Percentiles rank a stretch among this genome's conserved stretches.
These are phyloP conservation scores for Ustilago xerochloae DNA, from an alignment of 1,284 basidiomycete species.

Conservation along the genomic window DNA sequence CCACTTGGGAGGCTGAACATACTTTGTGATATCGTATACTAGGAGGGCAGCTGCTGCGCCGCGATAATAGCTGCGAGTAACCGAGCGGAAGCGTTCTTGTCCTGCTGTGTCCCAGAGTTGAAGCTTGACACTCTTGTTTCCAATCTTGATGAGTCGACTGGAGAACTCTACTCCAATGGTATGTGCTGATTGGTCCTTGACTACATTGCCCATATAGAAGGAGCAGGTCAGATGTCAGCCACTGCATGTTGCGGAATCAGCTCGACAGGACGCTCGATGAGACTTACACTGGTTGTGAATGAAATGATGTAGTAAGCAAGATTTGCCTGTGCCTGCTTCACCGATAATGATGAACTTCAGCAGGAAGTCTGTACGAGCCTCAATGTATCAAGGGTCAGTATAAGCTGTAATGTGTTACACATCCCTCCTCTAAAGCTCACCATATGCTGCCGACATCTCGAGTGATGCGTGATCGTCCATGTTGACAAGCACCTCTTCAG, in stretches of 20 bases:
- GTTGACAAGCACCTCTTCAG: neutral
- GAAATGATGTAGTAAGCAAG: conserved; percentile 93
- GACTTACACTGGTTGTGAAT: conserved; percentile 89
- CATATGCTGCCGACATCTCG: conserved; percentile 52
- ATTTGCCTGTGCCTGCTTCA: conserved; percentile 95
- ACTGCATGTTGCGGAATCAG: no score
- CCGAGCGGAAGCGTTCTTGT: conserved; percentile 75
- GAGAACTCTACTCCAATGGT: conserved; percentile 98
- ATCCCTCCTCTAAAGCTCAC: no score
- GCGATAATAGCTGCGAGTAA: conserved; percentile 95
- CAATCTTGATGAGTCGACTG: conserved; percentile 85
- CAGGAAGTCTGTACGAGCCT: conserved; percentile 77
- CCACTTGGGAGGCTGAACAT: neutral
- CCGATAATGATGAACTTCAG: conserved; percentile 98
- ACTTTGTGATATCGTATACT: conserved; percentile 97
- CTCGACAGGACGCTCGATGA: no score
- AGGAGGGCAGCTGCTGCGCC: conserved; percentile 81
- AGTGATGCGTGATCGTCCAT: conserved; percentile 51
- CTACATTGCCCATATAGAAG: conserved; percentile 70
- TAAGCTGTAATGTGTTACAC: neutral
- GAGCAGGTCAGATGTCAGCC: neutral
- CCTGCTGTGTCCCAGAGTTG: conserved; percentile 69
- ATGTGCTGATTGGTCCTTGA: conserved; percentile 95
- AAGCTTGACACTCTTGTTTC: conserved; percentile 91
- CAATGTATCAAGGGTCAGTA: neutral